Base-by-base conservation (phyloP, 2,329 filamentous ascomycete species). In the Ilyonectria destructans region DNA sequence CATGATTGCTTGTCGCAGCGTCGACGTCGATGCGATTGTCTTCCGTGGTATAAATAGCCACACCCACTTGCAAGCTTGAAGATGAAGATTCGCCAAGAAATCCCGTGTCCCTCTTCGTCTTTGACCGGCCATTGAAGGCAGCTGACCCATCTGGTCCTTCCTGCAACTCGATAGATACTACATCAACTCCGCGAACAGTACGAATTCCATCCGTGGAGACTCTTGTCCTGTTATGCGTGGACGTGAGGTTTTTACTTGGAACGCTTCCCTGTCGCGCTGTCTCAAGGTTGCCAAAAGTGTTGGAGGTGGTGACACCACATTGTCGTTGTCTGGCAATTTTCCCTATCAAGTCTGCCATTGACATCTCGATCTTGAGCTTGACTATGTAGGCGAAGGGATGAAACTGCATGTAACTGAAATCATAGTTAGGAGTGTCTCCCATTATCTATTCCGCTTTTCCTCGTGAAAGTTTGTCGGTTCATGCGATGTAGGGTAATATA, bases 291-390 rank as follows among this genome's bases (percentile, higher is more conserved):
- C 21, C 37, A n/a, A 74, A 74, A 7, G 72, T 74, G 5, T 70
- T 72, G 0, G 74, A 66, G 1, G 63, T 59, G 49, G 74, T 71
- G 10, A 68, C 19, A 12, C 72, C 72, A 37, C 70, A 71, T 6
- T 67, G 51, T 13, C 69, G 71, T 35, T 74, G 54, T 10, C 72
- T 65, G 1, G 78, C 78, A 23, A 84, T 77, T 58, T 81, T 82
- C 45, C 76, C 82, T 69, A 88, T 87, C 26, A 88, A 82, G 46
- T 84, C 83, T 56, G 86, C 85, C 85, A 88, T 87, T 12, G 82
- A 83, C 82, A 88, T 84, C 71, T 88, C 86, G 69, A 88, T 87
- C 69, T 87, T 85, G 40, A 88, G 80, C 64, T 88, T 88, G 54
- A 87, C 84, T n/a, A 84, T 81, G 70, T 87, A 88, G 12, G 85